Percentiles rank a stretch among this genome's conserved stretches.
These are phyloP conservation scores for Sporisorium graminicola DNA, from an alignment of 1,284 basidiomycete genomes.

Conservation along the genomic window DNA sequence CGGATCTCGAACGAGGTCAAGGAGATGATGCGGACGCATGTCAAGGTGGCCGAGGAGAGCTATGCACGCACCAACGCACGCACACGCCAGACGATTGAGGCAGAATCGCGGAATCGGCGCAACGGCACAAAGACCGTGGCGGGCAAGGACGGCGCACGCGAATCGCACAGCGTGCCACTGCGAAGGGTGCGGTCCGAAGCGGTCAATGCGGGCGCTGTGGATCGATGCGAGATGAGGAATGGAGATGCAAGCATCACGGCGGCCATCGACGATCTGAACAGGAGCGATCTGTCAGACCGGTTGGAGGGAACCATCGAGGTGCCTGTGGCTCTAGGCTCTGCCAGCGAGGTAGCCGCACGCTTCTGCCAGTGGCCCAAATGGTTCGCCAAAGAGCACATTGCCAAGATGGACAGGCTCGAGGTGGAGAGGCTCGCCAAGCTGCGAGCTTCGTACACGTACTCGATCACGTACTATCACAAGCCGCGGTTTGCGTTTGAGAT, in stretches of 20 bases:
- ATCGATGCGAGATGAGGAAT: background rate
- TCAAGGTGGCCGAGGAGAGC: constrained; percentile 29
- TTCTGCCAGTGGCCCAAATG: constrained; percentile 37
- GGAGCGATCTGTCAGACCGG: constrained; percentile 9
- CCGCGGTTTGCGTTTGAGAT: constrained; percentile 45
- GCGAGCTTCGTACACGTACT: constrained; percentile 43
- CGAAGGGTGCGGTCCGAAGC: constrained; percentile 34
- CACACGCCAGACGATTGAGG: constrained; percentile 13
- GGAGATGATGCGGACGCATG: constrained; percentile 17
- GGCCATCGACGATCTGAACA: constrained; percentile 19
- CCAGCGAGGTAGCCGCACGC: constrained; percentile 31
- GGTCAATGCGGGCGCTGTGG: background rate
- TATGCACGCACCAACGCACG: constrained; percentile 21
- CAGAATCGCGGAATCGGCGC: constrained; percentile 1
- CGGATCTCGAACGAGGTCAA: constrained; percentile 12
- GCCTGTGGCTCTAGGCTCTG: constrained; percentile 17
- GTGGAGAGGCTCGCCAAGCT: constrained; percentile 20
- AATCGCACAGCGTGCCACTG: constrained; percentile 14
- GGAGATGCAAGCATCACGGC: background rate
- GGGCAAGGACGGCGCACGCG: background rate
- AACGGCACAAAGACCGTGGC: background rate
- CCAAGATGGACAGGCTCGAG: constrained; percentile 20
- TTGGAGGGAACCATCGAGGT: constrained; percentile 28
- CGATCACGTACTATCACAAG: constrained; percentile 18
- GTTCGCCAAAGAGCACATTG: constrained; percentile 17